Evolutionary conservation across 805 yeast species (phyloP).

Genomic region (Metschnikowia lunata): DNA sequence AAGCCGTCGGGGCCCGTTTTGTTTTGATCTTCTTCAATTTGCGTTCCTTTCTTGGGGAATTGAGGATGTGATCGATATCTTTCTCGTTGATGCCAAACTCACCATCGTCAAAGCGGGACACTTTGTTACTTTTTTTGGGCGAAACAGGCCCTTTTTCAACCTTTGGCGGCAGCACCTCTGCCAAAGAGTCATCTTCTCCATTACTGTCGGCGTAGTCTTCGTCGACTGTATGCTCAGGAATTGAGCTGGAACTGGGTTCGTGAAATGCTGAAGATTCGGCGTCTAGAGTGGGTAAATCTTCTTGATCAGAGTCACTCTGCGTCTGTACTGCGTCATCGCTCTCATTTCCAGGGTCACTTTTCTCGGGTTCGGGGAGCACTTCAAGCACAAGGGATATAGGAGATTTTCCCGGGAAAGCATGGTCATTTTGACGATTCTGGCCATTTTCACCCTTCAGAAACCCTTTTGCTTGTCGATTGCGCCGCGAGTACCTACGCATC

Average conservation of each 20-base stretch:
- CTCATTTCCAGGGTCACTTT: background rate
- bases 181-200: background rate
- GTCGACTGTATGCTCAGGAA: slow-evolving; percentile 5
- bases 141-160: background rate
- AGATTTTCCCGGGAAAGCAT: background rate
- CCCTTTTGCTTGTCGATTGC: slow-evolving; percentile 2
- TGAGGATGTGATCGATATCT: slow-evolving; percentile 17
- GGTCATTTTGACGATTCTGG: background rate
- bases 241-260: background rate
- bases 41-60: slow-evolving; percentile 22
- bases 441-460: background rate
- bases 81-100: slow-evolving; percentile 18
- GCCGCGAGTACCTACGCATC: slow-evolving; percentile 5
- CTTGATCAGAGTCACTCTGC: background rate
- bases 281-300: background rate
- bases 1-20: slow-evolving; percentile 11
- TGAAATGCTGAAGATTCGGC: background rate
- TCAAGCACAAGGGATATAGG: slow-evolving; percentile 6
- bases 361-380: slow-evolving; percentile 2
- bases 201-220: slow-evolving; percentile 5
- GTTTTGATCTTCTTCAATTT: slow-evolving; percentile 16
- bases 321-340: background rate
- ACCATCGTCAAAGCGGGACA: slow-evolving; percentile 14
- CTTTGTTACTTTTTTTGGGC: background rate
- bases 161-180: background rate